Conservation (phyloP, 1,284 basidiomycete genomes). For the Melampsora americana region DNA sequence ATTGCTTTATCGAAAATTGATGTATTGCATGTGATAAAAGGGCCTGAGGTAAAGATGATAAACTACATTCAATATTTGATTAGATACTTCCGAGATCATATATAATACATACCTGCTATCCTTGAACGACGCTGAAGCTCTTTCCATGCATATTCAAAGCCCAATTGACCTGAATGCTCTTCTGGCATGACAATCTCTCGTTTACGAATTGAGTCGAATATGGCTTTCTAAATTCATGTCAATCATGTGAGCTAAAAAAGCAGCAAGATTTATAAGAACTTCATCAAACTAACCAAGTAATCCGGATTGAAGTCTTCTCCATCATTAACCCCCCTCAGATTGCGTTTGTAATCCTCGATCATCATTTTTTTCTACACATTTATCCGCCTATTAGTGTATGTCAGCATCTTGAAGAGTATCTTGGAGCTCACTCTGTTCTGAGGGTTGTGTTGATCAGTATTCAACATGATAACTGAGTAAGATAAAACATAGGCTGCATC, state of each 20-base stretch:
- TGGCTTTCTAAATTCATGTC: conserved; percentile 63
- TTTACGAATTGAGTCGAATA: conserved; percentile 91
- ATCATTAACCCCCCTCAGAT: conserved; percentile 89
- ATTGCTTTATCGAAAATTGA: conserved; percentile 80
- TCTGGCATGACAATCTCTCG: conserved; percentile 96
- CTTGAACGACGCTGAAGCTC: conserved; percentile 79
- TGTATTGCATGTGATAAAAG: conserved; percentile 74
- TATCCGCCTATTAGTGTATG: background rate
- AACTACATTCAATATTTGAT: background rate
- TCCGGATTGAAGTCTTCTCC: conserved; percentile 77
- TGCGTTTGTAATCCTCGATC: conserved; percentile 87
- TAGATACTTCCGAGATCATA: background rate
- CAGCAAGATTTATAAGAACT: background rate
- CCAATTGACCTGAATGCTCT: conserved; percentile 92
- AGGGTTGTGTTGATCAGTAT: conserved; percentile 97
- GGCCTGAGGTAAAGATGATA: conserved; percentile 58
- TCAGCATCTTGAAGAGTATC: background rate
- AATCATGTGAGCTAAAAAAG: conserved; percentile 16
- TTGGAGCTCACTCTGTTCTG: conserved; percentile 65
- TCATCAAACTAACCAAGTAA: conserved; percentile 65
- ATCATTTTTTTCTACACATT: conserved; percentile 81
- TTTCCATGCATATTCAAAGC: conserved; percentile 99
- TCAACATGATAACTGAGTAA: conserved; percentile 96
- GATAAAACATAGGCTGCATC: conserved; percentile 93
- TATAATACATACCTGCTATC: conserved; percentile 63